phyloP scores from a whole-genome alignment of 768 basidiomycete species.

The Tulasnella sp. region DNA sequence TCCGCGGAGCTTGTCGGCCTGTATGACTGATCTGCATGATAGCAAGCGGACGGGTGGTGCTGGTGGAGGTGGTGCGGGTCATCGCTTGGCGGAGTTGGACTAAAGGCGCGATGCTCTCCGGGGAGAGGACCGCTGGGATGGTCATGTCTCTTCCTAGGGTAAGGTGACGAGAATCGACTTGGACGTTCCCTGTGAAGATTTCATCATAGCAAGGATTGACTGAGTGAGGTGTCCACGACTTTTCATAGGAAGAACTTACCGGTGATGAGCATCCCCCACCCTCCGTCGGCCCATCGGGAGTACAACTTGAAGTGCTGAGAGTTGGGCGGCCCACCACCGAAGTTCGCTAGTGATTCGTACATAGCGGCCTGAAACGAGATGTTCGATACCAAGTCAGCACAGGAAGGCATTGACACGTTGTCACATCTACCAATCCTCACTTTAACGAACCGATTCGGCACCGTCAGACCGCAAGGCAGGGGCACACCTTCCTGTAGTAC shows the following conservation, averaged over 20 bases:
- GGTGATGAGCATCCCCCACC: conserved; percentile 83
- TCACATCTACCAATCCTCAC: conserved; percentile 21
- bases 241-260: conserved; percentile 31
- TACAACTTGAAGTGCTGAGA: conserved; percentile 53
- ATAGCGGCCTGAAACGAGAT: conserved; percentile 61
- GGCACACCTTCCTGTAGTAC: not conserved
- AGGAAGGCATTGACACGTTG: not conserved
- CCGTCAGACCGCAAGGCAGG: conserved; percentile 6
- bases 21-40: conserved; percentile 76
- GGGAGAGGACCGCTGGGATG: conserved; percentile 36
- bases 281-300: conserved; percentile 55
- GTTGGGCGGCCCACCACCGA: conserved; percentile 65
- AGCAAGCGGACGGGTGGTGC: conserved; percentile 31
- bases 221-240: no score
- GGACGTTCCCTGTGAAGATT: conserved; percentile 40
- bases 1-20: conserved; percentile 66
- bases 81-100: conserved; percentile 42
- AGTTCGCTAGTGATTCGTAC: conserved; percentile 68
- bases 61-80: conserved; percentile 8
- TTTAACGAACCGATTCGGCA: conserved; percentile 39
- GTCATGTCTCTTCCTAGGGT: conserved; percentile 60
- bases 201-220: no score
- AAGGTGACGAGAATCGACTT: conserved; percentile 51
- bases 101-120: conserved; percentile 40
- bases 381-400: not conserved